Conservation (phyloP, 305 asterid genomes). For the Solanum hybrid region DNA sequence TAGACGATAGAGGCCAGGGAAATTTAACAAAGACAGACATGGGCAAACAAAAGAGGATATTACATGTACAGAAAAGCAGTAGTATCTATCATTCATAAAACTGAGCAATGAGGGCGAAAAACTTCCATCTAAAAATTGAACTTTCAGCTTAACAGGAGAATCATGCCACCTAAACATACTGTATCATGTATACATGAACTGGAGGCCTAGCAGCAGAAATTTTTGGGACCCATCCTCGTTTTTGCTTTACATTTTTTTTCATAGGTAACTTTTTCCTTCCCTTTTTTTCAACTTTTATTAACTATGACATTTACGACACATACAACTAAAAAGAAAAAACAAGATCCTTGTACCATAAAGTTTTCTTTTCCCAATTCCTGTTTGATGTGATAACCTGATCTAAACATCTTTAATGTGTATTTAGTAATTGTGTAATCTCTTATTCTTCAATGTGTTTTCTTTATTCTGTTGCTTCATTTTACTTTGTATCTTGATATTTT, state of each 20-base stretch:
- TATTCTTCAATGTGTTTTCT: neutral
- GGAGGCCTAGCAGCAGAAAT: neutral
- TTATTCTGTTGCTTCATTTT: neutral
- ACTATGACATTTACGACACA: neutral
- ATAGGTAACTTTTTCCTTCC: too few relatives aligned
- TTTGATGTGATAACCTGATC: neutral
- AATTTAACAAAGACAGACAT: neutral
- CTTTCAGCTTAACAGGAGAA: neutral
- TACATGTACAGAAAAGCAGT: neutral
- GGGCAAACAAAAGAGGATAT: conserved; percentile 2
- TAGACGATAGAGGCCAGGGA: conserved; percentile 25
- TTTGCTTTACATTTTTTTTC: neutral
- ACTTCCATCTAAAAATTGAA: neutral
- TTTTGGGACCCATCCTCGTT: neutral
- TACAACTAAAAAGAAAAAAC: neutral
- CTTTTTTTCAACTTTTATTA: neutral
- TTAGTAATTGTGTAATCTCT: neutral
- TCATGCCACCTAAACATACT: neutral
- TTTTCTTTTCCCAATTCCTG: neutral
- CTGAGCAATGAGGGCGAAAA: neutral
- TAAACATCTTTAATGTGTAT: neutral
- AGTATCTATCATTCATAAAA: neutral
- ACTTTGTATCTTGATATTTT: neutral
- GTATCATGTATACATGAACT: neutral
- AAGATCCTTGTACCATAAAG: neutral